Conservation (phyloP, 257 asterid species). For the Capsicum chinense region DNA sequence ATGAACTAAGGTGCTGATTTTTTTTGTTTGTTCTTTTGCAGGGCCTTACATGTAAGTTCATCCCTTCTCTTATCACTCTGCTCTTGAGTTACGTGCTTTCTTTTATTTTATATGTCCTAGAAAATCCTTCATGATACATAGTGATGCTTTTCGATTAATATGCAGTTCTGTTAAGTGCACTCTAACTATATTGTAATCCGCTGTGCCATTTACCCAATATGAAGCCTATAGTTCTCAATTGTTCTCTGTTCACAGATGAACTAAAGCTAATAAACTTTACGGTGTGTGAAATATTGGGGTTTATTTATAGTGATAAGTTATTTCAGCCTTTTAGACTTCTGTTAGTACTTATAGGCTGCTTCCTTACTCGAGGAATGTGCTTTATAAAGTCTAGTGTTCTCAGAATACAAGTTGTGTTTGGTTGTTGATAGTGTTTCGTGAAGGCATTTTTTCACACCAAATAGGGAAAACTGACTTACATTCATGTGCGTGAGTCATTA, state of each 20-base stretch:
- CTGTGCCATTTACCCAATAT: not conserved
- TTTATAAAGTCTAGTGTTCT: not conserved
- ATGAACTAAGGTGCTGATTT: conserved; percentile 22
- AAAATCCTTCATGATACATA: not conserved
- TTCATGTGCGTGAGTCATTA: not conserved
- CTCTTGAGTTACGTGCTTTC: conserved; percentile 38
- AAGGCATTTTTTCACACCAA: not conserved
- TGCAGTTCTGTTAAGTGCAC: not conserved
- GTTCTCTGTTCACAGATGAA: not conserved
- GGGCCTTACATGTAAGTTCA: conserved; percentile 96
- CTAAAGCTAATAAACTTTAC: not conserved
- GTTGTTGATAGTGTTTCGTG: not conserved
- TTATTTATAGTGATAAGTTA: not conserved
- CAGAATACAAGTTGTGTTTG: not conserved
- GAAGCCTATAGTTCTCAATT: not conserved
- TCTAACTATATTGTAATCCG: not conserved
- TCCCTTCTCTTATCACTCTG: conserved; percentile 28
- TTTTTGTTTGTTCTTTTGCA: conserved; percentile 40
- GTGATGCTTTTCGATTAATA: not conserved
- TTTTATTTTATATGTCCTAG: not conserved
- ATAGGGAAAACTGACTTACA: not conserved
- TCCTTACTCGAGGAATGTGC: not conserved
- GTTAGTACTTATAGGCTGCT: not conserved
- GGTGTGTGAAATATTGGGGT: not conserved
- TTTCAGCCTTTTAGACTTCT: not conserved